A percentile compares a stretch with the other conserved stretches of the same genome.
Evolutionary conservation across 1,284 basidiomycete species (phyloP).

Genomic region (Fomitiporia mediterranea): DNA sequence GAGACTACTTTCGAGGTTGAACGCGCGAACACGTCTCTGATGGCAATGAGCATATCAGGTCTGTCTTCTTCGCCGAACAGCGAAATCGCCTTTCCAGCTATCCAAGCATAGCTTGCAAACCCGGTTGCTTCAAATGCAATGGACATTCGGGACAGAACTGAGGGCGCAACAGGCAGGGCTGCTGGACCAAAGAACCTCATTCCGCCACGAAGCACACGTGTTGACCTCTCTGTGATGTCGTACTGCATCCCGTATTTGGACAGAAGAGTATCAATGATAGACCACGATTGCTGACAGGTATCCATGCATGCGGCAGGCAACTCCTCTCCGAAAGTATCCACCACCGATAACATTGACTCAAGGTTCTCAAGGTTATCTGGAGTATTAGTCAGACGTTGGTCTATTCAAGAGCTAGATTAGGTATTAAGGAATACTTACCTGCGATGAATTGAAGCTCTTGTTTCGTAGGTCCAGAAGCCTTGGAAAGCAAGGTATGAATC

Average conservation of each 20-base stretch:
- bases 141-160: slow-evolving; percentile 74
- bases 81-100: slow-evolving; percentile 78
- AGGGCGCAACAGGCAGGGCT: slow-evolving; percentile 64
- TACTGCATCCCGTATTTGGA: slow-evolving; percentile 76
- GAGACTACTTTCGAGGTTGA: slow-evolving; percentile 67
- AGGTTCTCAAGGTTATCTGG: slow-evolving; percentile 84
- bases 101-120: slow-evolving; percentile 91
- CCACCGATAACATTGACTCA: slow-evolving; percentile 80
- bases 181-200: slow-evolving; percentile 76
- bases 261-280: slow-evolving; percentile 79
- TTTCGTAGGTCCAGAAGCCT: slow-evolving; percentile 49
- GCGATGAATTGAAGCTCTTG: slow-evolving; percentile 59
- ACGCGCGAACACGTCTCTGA: slow-evolving; percentile 68
- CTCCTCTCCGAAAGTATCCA: slow-evolving; percentile 76
- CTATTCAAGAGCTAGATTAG: slow-evolving; percentile 5
- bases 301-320: slow-evolving; percentile 77
- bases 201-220: slow-evolving; percentile 83
- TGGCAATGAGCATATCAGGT: slow-evolving; percentile 45
- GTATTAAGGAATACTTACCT: slow-evolving; percentile 44
- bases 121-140: slow-evolving; percentile 78
- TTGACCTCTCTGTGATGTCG: slow-evolving; percentile 80
- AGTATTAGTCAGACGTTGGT: slow-evolving; percentile 20
- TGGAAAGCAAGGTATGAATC: slow-evolving; percentile 58
- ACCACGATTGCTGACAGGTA: slow-evolving; percentile 80
- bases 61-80: slow-evolving; percentile 68